Base-by-base conservation (phyloP, 164 flowering plant species). In the Vitis riparia region DNA sequence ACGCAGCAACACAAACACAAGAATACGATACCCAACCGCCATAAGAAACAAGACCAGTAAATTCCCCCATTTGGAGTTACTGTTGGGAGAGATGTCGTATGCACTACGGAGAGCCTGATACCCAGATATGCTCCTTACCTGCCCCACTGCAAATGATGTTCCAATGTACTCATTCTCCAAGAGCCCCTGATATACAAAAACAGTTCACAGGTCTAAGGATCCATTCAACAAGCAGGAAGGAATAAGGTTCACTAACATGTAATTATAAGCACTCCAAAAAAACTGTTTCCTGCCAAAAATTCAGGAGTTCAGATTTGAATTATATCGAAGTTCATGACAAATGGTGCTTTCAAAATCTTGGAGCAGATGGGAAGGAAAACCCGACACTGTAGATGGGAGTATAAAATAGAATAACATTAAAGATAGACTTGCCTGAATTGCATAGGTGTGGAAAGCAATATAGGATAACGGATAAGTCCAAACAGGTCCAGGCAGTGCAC, bases 391-490 rank as follows among this genome's bases (percentile, higher is more conserved):
- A 23, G 27, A 23, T 23, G 27, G 32, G 48, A 59, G 66, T 16
- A 69, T 52, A n/a, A 30, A 7, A 50, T 5, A 48, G 52, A 32
- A 17, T 51, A 51, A 8, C 16, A 50, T 19, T 19, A 52, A n/a
- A 55, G 11, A 63, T 60, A 13, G 63, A 68, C 86, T 86, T 85
- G 75, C 99, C 98, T 96, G 97, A 68, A 96, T 83, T 14, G 98
- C 84, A 79, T 90, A 93, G 13, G 98, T 87, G 74, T 96, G 98
- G 80, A 96, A 92, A 63, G 99, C 87, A 63, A 96, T 70, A 64
- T 92, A 93, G 44, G 99, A 93, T n/a, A 93, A 29, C 13, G 99
- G 99, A 77, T 91, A 93, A 65, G 63, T 89, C 99, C 99, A 96
- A 30, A 91, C 78, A 23, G 94, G 85, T 67, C 76, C 71, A 15